These are phyloP conservation scores for Saksenaea oblongispora DNA, from an alignment of 371 early-diverging fungal species.

Conservation along the genomic window DNA sequence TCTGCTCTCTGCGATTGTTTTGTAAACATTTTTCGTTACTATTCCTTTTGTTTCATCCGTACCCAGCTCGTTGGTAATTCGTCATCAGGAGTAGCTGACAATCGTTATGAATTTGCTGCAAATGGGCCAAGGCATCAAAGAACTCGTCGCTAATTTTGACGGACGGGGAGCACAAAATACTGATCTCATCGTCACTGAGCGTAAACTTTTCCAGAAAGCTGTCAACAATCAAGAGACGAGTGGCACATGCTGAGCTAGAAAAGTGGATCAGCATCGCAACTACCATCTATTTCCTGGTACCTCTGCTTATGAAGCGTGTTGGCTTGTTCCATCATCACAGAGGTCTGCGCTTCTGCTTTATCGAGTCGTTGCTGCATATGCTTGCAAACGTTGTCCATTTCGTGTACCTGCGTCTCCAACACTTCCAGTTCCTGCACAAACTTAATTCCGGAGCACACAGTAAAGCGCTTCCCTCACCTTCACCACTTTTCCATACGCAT, in stretches of 20 bases:
- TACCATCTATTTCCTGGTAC: conserved; percentile 22
- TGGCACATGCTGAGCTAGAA: conserved; percentile 51
- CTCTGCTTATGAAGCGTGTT: conserved; percentile 63
- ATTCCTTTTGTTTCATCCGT: conserved; percentile 6
- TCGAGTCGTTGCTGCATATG: conserved; percentile 66
- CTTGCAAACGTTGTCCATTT: conserved; percentile 57
- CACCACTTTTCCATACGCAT: conserved; percentile 63
- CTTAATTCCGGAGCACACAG: conserved; percentile 11
- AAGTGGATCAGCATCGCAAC: neutral
- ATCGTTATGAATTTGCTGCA: conserved; percentile 75
- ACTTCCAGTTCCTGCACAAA: conserved; percentile 53
- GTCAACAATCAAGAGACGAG: conserved; percentile 52
- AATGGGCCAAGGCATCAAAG: conserved; percentile 72
- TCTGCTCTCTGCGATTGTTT: conserved; percentile 42
- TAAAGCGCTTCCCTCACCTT: conserved; percentile 36
- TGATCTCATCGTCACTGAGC: conserved; percentile 65
- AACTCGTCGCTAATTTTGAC: conserved; percentile 60
- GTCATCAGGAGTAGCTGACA: conserved; percentile 78
- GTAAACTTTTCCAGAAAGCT: conserved; percentile 73
- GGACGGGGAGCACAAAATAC: conserved; percentile 52
- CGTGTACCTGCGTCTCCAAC: conserved; percentile 56
- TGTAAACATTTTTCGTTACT: neutral
- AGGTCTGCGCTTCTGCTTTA: conserved; percentile 55
- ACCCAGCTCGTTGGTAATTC: conserved; percentile 80
- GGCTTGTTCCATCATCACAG: conserved; percentile 67